These are phyloP conservation scores for Backusella luteola DNA, from an alignment of 192 early-diverging fungal species.

Conservation along the genomic window DNA sequence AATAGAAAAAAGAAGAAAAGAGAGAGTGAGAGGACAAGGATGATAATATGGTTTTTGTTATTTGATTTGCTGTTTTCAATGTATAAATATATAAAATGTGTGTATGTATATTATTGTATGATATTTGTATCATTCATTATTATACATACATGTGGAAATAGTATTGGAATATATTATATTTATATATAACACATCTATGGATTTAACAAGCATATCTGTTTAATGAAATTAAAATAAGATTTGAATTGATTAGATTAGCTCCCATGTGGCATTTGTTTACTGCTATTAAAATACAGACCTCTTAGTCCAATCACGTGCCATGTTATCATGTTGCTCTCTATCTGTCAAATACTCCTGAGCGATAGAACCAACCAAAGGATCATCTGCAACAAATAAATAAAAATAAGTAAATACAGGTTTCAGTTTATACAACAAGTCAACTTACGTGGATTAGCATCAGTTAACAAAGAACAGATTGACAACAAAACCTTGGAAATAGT, in stretches of 20 bases:
- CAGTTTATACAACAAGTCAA: neutral
- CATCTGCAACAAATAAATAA: conserved; percentile 49
- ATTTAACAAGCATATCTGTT: conserved; percentile 19
- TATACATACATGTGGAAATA: neutral
- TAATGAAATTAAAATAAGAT: neutral
- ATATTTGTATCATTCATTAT: neutral
- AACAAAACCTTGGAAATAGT: conserved; percentile 95
- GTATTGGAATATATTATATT: neutral
- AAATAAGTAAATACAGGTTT: neutral
- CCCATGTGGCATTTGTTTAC: neutral
- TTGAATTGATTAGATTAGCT: neutral
- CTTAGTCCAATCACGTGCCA: conserved; percentile 92
- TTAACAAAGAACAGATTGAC: conserved; percentile 92
- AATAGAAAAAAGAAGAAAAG: neutral
- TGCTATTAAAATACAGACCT: conserved; percentile 54
- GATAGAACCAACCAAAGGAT: conserved; percentile 90
- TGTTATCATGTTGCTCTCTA: conserved; percentile 83
- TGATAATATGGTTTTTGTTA: neutral
- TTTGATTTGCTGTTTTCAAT: neutral
- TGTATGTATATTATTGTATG: neutral
- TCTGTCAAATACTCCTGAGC: conserved; percentile 85
- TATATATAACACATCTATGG: neutral
- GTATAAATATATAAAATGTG: neutral
- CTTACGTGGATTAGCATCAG: conserved; percentile 91
- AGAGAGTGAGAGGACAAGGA: neutral